phyloP scores from a whole-genome alignment of 768 basidiomycete species.

The Rubroboletus satanas region DNA sequence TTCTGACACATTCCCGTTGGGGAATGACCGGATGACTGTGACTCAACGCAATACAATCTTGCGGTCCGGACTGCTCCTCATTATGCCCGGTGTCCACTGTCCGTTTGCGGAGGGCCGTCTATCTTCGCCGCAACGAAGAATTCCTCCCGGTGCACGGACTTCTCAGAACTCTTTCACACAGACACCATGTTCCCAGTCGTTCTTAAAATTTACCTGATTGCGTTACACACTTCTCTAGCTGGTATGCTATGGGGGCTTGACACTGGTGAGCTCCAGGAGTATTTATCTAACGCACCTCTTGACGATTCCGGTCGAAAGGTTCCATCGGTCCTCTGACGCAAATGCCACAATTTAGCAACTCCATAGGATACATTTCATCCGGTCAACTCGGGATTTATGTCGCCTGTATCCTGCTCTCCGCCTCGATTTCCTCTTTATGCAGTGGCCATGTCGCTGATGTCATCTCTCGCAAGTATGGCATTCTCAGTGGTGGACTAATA shows the following conservation, averaged over 20 bases:
- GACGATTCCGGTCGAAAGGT: constrained; percentile 9
- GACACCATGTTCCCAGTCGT: constrained; percentile 13
- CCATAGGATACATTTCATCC: constrained; percentile 36
- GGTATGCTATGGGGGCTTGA: constrained; percentile 33
- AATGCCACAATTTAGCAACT: constrained; percentile 42
- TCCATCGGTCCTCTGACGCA: constrained; percentile 44
- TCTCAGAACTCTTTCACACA: neutral
- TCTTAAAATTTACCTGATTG: constrained; percentile 25
- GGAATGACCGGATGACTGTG: neutral
- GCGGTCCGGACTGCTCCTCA: neutral
- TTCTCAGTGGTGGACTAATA: constrained; percentile 40
- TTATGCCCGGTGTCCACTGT: neutral
- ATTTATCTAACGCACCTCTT: neutral
- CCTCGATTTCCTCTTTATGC: constrained; percentile 36
- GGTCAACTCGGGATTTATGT: constrained; percentile 43
- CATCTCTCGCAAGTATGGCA: constrained; percentile 44
- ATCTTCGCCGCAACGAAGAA: neutral
- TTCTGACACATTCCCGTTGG: neutral
- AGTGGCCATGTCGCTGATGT: constrained; percentile 44
- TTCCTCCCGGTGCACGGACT: neutral
- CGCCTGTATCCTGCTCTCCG: constrained; percentile 41
- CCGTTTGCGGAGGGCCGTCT: neutral
- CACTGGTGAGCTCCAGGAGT: constrained; percentile 17
- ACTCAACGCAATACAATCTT: neutral
- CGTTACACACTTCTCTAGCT: constrained; percentile 23